Evolutionary conservation across 139 green algal genomes (phyloP), one percentile per base, ranked within the genome.

Genomic region (Bryopsis sp.): DNA sequence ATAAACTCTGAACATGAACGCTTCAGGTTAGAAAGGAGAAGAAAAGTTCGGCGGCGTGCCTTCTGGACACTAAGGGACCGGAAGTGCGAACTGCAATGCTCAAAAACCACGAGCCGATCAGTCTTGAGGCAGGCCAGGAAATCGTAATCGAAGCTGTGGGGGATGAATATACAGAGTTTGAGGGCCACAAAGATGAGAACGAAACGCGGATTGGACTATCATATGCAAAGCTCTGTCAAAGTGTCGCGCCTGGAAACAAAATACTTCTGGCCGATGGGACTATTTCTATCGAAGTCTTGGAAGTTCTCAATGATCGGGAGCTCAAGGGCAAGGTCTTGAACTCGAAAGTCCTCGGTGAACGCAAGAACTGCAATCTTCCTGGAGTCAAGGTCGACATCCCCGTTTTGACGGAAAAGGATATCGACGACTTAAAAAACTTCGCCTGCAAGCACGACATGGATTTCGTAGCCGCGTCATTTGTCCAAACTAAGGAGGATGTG

Each of bases 321-420:
- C 69, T 83, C 32, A 34, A 48, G 15, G 77, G 72, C 48, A 57
- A 34, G 1, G 71, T 81, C 48, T 59, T 73, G 7, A 83, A 79
- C 68, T 69, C 33, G 47, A 74, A 75, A 48, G 66, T 65, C 61
- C 70, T 79, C 36, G 63, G 71, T 8, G 47, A 82, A 70, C 75
- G 77, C 43, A 86, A 84, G 64, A 86, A 84, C 71, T 64, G 72
- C 72, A 85, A 88, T 73, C 77, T 88, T 70, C 82, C 82, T n/a
- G 82, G 82, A 5, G 85, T 92, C 2, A 69, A 85, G 29, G 86
- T 94, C 46, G 85, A 94, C 65, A 81, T 94, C 38, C 83, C 83
- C n/a, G 83, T 89, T 48, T 72, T 89, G 38, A 85, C 78, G 35
- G 74, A 79, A 24, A 86, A 89, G 70, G 81, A 89, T 73, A 81